phyloP scores from a whole-genome alignment of 257 asterid species.

The Fraxinus quadrangulata region DNA sequence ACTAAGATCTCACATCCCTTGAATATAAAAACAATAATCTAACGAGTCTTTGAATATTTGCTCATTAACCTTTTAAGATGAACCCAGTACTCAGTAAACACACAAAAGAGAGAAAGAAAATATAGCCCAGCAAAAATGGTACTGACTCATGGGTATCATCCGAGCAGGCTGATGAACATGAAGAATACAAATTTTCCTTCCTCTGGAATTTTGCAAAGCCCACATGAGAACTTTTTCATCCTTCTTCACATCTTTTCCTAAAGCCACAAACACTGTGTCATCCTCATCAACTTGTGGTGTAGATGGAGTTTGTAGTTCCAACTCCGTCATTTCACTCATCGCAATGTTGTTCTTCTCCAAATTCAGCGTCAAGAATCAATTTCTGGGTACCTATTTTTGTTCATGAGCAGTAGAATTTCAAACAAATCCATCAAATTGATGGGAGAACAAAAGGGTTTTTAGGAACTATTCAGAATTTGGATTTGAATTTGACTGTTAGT shows the following conservation, averaged over 20 bases:
- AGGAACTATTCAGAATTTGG: not conserved
- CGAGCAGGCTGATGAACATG: conserved; percentile 86
- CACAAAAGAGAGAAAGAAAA: not conserved
- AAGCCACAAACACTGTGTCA: conserved; percentile 59
- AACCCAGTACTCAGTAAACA: not conserved
- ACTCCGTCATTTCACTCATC: conserved; percentile 28
- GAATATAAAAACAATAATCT: too few relatives aligned
- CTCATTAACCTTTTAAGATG: too few relatives aligned
- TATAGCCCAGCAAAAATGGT: not conserved
- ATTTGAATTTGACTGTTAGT: not conserved
- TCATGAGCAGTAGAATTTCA: conserved; percentile 30
- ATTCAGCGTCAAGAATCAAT: conserved; percentile 24
- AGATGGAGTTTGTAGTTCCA: conserved; percentile 36
- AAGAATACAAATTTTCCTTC: conserved; percentile 58
- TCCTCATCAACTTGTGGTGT: conserved; percentile 16
- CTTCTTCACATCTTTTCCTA: conserved; percentile 74
- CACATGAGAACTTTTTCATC: conserved; percentile 53
- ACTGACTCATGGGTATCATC: conserved; percentile 52
- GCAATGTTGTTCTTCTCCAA: conserved; percentile 16
- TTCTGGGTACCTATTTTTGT: not conserved
- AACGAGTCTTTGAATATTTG: too few relatives aligned
- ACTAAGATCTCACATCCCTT: too few relatives aligned
- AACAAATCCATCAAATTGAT: conserved; percentile 26
- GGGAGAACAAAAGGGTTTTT: not conserved
- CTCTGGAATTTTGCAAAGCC: conserved; percentile 69